Percentiles rank a stretch among this genome's conserved stretches.
phyloP scores from a whole-genome alignment of 345 rosid genomes.

The Microcos paniculata region DNA sequence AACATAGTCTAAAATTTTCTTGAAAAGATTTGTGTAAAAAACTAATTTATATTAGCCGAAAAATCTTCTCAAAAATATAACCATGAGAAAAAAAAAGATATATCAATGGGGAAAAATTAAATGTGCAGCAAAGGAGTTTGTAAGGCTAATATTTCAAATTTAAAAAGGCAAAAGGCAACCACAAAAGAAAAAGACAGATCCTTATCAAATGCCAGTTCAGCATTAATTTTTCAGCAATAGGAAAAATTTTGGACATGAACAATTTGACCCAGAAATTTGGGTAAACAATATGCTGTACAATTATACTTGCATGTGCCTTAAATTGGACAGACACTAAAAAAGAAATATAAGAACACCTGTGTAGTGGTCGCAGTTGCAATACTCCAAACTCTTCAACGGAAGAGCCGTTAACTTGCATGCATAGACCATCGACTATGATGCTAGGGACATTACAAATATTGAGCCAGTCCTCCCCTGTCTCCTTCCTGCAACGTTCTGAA shows the following conservation, averaged over 20 bases:
- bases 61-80: background rate
- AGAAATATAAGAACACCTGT: constrained; percentile 6
- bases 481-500: constrained; percentile 8
- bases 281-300: background rate
- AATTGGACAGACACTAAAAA: background rate
- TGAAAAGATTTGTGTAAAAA: no score
- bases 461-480: constrained; percentile 9
- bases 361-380: constrained; percentile 8
- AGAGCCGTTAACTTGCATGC: constrained; percentile 2
- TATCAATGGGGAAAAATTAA: background rate
- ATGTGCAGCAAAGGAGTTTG: background rate
- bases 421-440: constrained; percentile 2
- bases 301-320: background rate
- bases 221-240: background rate
- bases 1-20: no score
- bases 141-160: background rate
- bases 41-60: background rate
- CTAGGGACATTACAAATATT: constrained; percentile 5
- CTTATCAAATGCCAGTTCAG: background rate
- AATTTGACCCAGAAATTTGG: background rate
- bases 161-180: background rate
- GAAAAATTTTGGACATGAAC: background rate
- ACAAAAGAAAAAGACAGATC: background rate
- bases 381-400: constrained; percentile 4
- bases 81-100: background rate